These are phyloP conservation scores for Beauveria australis DNA, from an alignment of 2,329 filamentous ascomycete genomes.

Conservation along the genomic window DNA sequence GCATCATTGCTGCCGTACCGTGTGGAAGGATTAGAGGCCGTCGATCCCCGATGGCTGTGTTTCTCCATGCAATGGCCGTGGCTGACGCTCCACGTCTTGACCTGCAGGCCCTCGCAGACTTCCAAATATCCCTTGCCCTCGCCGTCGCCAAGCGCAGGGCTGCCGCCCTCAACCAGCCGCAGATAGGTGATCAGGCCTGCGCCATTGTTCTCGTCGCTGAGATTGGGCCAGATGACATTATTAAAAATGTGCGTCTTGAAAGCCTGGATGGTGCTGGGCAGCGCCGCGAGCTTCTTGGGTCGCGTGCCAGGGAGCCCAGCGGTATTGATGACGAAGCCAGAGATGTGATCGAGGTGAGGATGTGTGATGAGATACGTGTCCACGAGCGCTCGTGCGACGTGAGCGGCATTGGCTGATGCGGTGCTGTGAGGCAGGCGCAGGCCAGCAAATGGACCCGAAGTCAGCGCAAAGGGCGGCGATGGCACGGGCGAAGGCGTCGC, in stretches of 20 bases:
- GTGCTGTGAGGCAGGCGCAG: conserved; percentile 60
- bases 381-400: conserved; percentile 71
- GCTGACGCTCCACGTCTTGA: conserved; percentile 78
- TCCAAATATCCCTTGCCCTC: conserved; percentile 78
- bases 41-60: conserved; percentile 53
- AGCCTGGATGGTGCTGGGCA: conserved; percentile 83
- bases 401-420: conserved; percentile 67
- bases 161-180: conserved; percentile 80
- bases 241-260: conserved; percentile 96
- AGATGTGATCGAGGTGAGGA: conserved; percentile 92
- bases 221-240: conserved; percentile 93
- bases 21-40: conserved; percentile 39
- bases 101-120: conserved; percentile 79
- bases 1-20: conserved; percentile 43
- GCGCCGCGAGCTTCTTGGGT: conserved; percentile 77
- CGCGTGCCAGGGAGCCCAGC: conserved; percentile 72
- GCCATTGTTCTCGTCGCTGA: conserved; percentile 92
- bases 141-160: conserved; percentile 72
- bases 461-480: conserved; percentile 42
- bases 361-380: conserved; percentile 91
- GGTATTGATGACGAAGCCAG: conserved; percentile 88
- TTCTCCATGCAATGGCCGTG: conserved; percentile 83
- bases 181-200: conserved; percentile 88
- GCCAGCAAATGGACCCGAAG: conserved; percentile 70
- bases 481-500: conserved; percentile 31